These are phyloP conservation scores for Xylaria scruposa DNA, from an alignment of 495 filamentous ascomycete genomes.

Conservation along the genomic window DNA sequence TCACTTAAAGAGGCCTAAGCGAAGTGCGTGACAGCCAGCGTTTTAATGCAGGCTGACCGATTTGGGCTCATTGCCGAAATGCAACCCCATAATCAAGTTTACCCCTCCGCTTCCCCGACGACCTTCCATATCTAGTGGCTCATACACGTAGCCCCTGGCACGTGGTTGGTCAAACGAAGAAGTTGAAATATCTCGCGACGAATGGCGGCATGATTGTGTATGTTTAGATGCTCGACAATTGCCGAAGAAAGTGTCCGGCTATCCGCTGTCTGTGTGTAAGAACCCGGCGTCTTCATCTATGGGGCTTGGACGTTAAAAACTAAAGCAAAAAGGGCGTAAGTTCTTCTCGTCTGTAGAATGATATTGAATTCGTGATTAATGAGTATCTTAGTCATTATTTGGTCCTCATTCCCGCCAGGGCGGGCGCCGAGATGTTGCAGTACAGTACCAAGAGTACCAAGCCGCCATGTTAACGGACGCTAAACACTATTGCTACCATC, in stretches of 20 bases:
- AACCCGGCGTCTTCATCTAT: background rate
- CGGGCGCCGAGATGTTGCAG: slow-evolving; percentile 19
- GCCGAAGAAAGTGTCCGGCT: background rate
- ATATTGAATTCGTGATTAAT: background rate
- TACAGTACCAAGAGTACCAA: slow-evolving; percentile 24
- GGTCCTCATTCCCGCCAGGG: background rate
- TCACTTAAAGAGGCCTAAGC: background rate
- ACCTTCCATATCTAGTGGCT: slow-evolving; percentile 17
- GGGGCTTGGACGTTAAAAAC: background rate
- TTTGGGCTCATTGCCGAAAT: slow-evolving; percentile 6
- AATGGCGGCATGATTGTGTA: slow-evolving; percentile 19
- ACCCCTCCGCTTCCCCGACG: background rate
- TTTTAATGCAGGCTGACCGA: slow-evolving; percentile 1
- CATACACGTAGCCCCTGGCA: slow-evolving; percentile 17
- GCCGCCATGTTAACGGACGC: slow-evolving; percentile 4
- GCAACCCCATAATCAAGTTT: slow-evolving; percentile 23
- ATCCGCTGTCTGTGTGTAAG: background rate
- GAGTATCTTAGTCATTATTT: slow-evolving; percentile 1
- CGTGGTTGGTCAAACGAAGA: slow-evolving; percentile 4
- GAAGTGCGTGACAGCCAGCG: background rate
- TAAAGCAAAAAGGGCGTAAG: background rate
- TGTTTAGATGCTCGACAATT: background rate
- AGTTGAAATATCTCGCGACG: slow-evolving; percentile 17
- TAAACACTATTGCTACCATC: background rate
- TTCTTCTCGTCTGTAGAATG: background rate